Base-by-base conservation (phyloP, 2,329 filamentous ascomycete species). In the Ilyonectria destructans region DNA sequence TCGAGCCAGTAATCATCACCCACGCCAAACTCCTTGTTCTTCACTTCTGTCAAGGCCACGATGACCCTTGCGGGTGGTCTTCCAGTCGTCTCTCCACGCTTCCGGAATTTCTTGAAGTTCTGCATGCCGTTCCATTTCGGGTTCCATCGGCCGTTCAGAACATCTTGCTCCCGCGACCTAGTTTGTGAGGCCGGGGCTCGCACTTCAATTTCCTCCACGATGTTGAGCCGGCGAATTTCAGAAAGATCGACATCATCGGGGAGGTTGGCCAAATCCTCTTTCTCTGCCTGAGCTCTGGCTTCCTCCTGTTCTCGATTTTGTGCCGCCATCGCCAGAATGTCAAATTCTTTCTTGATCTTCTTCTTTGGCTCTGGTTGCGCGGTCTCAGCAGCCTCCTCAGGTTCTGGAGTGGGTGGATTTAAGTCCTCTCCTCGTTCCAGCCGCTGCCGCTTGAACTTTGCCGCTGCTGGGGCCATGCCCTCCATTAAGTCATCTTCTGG, bases 71-170 rank as follows among this genome's bases (percentile, higher is more conserved):
- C 80, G 2, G 81, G 79, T 3, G 82, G 79, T 17, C 86, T 79
- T 6, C 86, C 83, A 2, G 75, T 69, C 6, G 72, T 71, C 21
- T 87, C 87, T 26, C 89, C 91, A 60, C 89, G 85, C 62, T 85
- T 86, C 23, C 87, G 86, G 77, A 99, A 99, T 74, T 90, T 93
- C 80, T 99, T 99, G 84, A 97, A 99, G 77, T 99, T 98, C 81
- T 94, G 96, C 49, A 96, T 88, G 1, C 96, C 96, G 78, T 98
- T 97, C 96, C 96, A 99, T 45, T 87, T 87, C 1, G 94, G 90
- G 72, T 98, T 89, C 95, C 96, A 98, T 46, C 93, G 87, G 6
- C 86, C 85, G 49, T 85, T 83, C 1, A 82, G 84, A 51, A 86
- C 79, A 21, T 88, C 86, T 64, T 85, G 82, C n/a, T 91, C 89